Percentiles rank a stretch among this genome's conserved stretches.
Conservation (phyloP, 2,329 filamentous ascomycete species). For the Truncatella angustata region DNA sequence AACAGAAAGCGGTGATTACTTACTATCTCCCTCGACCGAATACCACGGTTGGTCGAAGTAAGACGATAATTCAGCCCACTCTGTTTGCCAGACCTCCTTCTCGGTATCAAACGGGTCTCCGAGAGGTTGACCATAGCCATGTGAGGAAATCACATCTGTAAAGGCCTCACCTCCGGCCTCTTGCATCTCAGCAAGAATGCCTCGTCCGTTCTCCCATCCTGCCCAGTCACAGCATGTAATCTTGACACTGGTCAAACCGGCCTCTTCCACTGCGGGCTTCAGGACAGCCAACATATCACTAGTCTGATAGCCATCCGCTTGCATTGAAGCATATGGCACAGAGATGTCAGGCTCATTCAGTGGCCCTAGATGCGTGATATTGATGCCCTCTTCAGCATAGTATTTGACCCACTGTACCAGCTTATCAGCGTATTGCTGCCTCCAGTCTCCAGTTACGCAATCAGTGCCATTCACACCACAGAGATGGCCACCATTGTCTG, state of each 20-base stretch:
- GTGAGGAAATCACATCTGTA: constrained; percentile 37
- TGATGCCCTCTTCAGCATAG: constrained; percentile 33
- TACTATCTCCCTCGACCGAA: constrained; percentile 3
- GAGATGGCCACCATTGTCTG: constrained; percentile 32
- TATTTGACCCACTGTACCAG: constrained; percentile 38
- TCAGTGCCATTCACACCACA: constrained; percentile 32
- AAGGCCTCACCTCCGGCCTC: constrained; percentile 28
- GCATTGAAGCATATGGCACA: constrained; percentile 43
- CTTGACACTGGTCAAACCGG: constrained; percentile 17
- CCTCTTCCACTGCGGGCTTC: constrained; percentile 35
- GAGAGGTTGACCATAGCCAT: constrained; percentile 37
- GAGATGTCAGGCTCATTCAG: constrained; percentile 27
- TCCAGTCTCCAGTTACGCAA: constrained; percentile 35
- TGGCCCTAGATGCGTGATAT: constrained; percentile 23
- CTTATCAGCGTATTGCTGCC: constrained; percentile 41
- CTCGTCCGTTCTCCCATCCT: constrained; percentile 26
- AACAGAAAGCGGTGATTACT: not conserved
- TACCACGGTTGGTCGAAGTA: constrained; percentile 5
- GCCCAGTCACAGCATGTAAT: constrained; percentile 42
- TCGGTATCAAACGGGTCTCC: constrained; percentile 24
- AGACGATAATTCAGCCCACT: constrained; percentile 37
- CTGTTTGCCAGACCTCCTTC: constrained; percentile 44
- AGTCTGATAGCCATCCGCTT: constrained; percentile 43
- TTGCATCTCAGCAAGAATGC: constrained; percentile 14
- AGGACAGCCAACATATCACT: constrained; percentile 51